phyloP scores from a whole-genome alignment of 768 basidiomycete species.

The Gymnopilus dilepis region DNA sequence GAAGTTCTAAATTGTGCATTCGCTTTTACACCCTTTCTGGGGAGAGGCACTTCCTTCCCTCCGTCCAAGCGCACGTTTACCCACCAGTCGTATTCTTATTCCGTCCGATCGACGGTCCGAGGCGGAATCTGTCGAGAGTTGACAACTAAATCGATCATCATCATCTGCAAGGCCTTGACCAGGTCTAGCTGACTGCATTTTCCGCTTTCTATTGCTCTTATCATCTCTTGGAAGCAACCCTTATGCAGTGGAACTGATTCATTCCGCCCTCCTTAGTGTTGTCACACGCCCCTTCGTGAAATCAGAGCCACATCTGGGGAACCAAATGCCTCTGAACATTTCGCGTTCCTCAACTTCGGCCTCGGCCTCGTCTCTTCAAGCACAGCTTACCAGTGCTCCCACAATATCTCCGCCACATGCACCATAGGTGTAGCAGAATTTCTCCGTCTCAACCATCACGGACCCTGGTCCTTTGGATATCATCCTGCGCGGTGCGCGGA shows the following conservation, averaged over 20 bases:
- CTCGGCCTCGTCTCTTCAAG: constrained; percentile 15
- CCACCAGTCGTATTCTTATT: constrained; percentile 3
- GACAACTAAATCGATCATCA: background rate
- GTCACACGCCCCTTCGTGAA: constrained; percentile 57
- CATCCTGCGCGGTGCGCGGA: constrained; percentile 7
- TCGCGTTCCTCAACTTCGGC: constrained; percentile 32
- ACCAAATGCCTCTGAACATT: constrained; percentile 65
- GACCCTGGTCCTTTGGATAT: constrained; percentile 14
- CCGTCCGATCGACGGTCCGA: constrained; percentile 1
- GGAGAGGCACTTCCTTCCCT: constrained; percentile 7
- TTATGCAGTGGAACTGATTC: constrained; percentile 15
- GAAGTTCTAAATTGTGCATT: too few relatives aligned
- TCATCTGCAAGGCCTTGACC: constrained; percentile 1
- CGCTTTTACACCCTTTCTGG: background rate
- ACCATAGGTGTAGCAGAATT: background rate
- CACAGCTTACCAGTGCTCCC: constrained; percentile 15
- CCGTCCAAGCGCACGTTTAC: constrained; percentile 5
- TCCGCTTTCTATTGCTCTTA: constrained; percentile 17
- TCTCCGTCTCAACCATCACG: constrained; percentile 8
- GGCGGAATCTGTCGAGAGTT: background rate
- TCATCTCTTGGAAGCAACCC: constrained; percentile 6
- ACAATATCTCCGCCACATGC: constrained; percentile 21
- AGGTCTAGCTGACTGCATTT: constrained; percentile 7
- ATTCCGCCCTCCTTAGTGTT: constrained; percentile 20
- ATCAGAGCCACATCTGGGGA: constrained; percentile 55